Evolutionary conservation across 2,329 filamentous ascomycete genomes (phyloP), one percentile per base, ranked within the genome.

Genomic region (Colletotrichum caudatum): DNA sequence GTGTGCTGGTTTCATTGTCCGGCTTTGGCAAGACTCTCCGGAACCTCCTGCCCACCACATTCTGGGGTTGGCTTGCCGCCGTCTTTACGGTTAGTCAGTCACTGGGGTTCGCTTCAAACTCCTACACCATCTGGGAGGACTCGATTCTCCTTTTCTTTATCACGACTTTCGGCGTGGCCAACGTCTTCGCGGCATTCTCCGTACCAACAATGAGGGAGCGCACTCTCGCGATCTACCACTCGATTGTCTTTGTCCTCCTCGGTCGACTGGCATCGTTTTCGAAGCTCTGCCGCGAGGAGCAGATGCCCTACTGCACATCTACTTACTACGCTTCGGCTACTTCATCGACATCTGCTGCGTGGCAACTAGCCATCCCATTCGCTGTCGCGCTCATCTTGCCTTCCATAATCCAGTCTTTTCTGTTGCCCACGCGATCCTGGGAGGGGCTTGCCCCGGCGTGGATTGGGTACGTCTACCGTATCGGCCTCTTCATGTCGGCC

Each of bases 61-160:
- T 95, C 65, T 99, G 95, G 95, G 92, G 94, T n/a, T 95, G 93
- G 91, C 84, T 97, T 71, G 91, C 94, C 7, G 84, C 94, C 35
- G 80, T 95, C 18, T 94, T 97, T 75, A 94, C 94, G 0, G 80
- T 94, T n/a, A 90, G 92, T 73, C 94, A 97, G 78, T 97, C 94
- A n/a, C 85, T 93, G 63, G 95, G 96, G 9, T 99, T 98, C 80
- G 95, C 95, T 0, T 96, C 96, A 4, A 99, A 99, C 82, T 99
- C 96, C 0, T 99, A 95, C 82, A 98, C 95, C 0, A 97, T 99
- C 75, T 99, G 96, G 95, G 96, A 99, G 83, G 96, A 99, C 78
- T 93, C 94, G 18, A 98, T 98, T 67, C 87, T 97, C 5, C 86
- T 97, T 3, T 97, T 97, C 83, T 95, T 98, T 83, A 89, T 98